A percentile compares a stretch with the other conserved stretches of the same genome.
phyloP scores from a whole-genome alignment of 768 basidiomycete species.

The Russula compacta region DNA sequence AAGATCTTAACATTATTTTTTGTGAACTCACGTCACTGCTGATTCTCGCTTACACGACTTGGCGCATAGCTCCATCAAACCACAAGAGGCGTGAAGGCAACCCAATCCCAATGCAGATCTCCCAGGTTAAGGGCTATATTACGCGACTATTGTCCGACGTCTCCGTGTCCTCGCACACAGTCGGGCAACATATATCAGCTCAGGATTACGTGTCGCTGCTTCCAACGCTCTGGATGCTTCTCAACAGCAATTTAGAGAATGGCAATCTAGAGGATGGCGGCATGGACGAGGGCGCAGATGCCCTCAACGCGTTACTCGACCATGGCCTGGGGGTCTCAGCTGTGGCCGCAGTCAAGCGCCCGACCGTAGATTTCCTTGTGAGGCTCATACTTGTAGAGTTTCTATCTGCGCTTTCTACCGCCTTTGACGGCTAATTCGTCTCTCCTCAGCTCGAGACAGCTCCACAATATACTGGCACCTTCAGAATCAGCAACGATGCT shows the following conservation, averaged over 20 bases:
- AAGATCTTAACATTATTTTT: slow-evolving; percentile 67
- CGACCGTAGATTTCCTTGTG: slow-evolving; percentile 68
- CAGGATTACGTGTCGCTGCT: slow-evolving; percentile 56
- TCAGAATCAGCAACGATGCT: slow-evolving; percentile 30
- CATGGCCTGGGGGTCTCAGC: slow-evolving; percentile 55
- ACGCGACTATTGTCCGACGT: slow-evolving; percentile 45
- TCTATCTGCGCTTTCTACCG: background rate
- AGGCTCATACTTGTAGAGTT: slow-evolving; percentile 56
- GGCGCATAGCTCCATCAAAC: slow-evolving; percentile 16
- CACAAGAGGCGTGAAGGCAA: slow-evolving; percentile 9
- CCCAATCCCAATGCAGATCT: slow-evolving; percentile 20
- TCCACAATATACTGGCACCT: slow-evolving; percentile 41
- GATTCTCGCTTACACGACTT: slow-evolving; percentile 30
- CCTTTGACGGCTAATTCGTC: background rate
- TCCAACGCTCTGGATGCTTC: slow-evolving; percentile 70
- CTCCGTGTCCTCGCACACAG: slow-evolving; percentile 1
- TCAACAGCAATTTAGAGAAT: slow-evolving; percentile 34
- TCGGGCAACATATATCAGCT: slow-evolving; percentile 44
- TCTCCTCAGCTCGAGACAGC: slow-evolving; percentile 49
- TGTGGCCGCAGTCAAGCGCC: slow-evolving; percentile 52
- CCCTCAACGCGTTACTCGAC: slow-evolving; percentile 50
- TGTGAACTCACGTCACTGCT: slow-evolving; percentile 68
- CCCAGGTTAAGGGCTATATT: slow-evolving; percentile 49
- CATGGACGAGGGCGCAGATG: slow-evolving; percentile 22
- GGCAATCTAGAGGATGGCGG: slow-evolving; percentile 6